phyloP scores from a whole-genome alignment of 441 rosid genomes.

The Capsella rubella region DNA sequence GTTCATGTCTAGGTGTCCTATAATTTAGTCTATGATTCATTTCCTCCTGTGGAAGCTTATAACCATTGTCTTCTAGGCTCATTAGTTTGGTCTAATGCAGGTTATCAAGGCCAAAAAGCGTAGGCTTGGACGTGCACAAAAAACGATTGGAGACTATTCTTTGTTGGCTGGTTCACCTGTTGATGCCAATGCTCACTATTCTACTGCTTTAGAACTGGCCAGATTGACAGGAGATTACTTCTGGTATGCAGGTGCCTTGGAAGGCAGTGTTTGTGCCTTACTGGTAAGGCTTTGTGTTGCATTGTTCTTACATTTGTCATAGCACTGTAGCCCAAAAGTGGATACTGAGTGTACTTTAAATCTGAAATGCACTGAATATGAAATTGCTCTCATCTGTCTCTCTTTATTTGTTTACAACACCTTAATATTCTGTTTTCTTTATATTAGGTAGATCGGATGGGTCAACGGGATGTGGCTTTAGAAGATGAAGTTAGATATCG shows the following conservation, averaged over 20 bases:
- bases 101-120: constrained; percentile 96
- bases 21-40: constrained; percentile 52
- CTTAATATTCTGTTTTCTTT: constrained; percentile 38
- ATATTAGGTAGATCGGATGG: constrained; percentile 80
- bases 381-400: constrained; percentile 19
- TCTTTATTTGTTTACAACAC: not conserved
- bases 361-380: not conserved
- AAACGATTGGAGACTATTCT: constrained; percentile 97
- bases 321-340: constrained; percentile 11
- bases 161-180: constrained; percentile 98
- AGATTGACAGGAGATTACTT: constrained; percentile 91
- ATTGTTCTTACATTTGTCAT: constrained; percentile 6
- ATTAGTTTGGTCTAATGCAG: constrained; percentile 54
- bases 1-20: constrained; percentile 96
- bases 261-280: constrained; percentile 95
- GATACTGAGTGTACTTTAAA: constrained; percentile 7
- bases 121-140: constrained; percentile 93
- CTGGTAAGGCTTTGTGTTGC: constrained; percentile 58
- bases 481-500: constrained; percentile 88
- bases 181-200: constrained; percentile 97
- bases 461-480: constrained; percentile 73
- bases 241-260: constrained; percentile 99
- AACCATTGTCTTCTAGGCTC: constrained; percentile 34
- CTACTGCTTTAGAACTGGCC: constrained; percentile 90
- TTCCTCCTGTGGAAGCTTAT: constrained; percentile 41